These are phyloP conservation scores for Aciculoconidium aculeatum DNA, from an alignment of 805 yeast species.

Conservation along the genomic window DNA sequence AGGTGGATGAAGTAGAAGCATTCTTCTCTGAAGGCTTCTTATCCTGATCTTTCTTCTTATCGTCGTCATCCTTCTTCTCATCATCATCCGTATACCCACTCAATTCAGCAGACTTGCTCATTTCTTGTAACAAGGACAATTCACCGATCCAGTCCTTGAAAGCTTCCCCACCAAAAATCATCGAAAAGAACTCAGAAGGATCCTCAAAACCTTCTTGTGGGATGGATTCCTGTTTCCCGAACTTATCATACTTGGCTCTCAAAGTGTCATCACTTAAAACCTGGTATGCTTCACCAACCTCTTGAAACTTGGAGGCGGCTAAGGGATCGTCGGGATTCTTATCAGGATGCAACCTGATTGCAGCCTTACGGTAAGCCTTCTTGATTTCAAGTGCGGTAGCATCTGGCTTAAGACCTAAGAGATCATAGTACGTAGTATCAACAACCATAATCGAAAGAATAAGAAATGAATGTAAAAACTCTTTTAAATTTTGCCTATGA, in stretches of 20 bases:
- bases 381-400: slow-evolving; percentile 41
- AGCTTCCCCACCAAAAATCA: slow-evolving; percentile 86
- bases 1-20: slow-evolving; percentile 1
- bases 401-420: slow-evolving; percentile 25
- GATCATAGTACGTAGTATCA: slow-evolving; percentile 39
- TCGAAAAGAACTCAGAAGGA: slow-evolving; percentile 54
- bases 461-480: no score
- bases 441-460: slow-evolving; percentile 32
- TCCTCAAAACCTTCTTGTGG: slow-evolving; percentile 72
- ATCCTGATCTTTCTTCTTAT: slow-evolving; percentile 12
- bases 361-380: slow-evolving; percentile 41
- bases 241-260: slow-evolving; percentile 65
- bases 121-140: slow-evolving; percentile 41
- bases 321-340: slow-evolving; percentile 41
- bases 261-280: slow-evolving; percentile 61
- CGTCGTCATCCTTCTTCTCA: slow-evolving; percentile 15
- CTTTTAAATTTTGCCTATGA: no score
- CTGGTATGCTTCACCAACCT: slow-evolving; percentile 68
- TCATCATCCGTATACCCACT: slow-evolving; percentile 32
- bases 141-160: slow-evolving; percentile 52
- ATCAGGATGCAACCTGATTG: slow-evolving; percentile 40
- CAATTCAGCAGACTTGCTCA: slow-evolving; percentile 38
- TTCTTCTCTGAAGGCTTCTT: slow-evolving; percentile 5
- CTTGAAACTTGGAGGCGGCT: slow-evolving; percentile 41
- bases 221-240: slow-evolving; percentile 67